These are phyloP conservation scores for Euphorbia schlechtendalii DNA, from an alignment of 441 rosid species.

Conservation along the genomic window DNA sequence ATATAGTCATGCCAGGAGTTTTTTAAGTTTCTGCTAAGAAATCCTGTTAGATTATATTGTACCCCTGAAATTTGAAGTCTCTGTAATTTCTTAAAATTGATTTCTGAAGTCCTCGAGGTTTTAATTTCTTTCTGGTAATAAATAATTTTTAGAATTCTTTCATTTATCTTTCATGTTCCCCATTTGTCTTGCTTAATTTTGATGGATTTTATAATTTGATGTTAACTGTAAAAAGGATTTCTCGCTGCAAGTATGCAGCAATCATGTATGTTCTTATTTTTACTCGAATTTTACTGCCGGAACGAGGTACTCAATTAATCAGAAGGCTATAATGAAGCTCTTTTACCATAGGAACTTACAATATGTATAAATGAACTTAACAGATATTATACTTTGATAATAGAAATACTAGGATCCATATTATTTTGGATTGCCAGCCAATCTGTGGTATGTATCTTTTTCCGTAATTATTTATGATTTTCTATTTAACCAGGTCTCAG, in stretches of 20 bases:
- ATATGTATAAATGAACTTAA: background rate
- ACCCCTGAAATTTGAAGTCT: too few species aligned
- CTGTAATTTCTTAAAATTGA: too few species aligned
- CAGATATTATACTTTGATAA: background rate
- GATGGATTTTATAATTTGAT: too few species aligned
- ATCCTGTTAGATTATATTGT: too few species aligned
- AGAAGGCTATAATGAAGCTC: background rate
- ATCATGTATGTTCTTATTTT: background rate
- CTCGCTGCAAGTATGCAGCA: background rate
- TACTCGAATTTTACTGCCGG: background rate
- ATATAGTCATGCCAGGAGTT: too few species aligned
- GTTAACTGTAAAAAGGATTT: background rate
- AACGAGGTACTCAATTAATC: background rate
- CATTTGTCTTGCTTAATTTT: too few species aligned
- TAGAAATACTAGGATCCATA: background rate
- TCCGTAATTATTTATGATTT: background rate
- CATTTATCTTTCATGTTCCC: too few species aligned
- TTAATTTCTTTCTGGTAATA: too few species aligned
- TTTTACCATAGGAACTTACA: background rate
- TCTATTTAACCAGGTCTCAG: background rate
- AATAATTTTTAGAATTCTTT: too few species aligned
- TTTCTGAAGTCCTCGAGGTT: too few species aligned
- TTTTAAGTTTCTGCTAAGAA: too few species aligned
- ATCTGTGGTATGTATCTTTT: background rate
- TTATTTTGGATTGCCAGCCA: background rate